Conservation (phyloP, 176 grass and related monocot genomes). For the Canna indica region DNA sequence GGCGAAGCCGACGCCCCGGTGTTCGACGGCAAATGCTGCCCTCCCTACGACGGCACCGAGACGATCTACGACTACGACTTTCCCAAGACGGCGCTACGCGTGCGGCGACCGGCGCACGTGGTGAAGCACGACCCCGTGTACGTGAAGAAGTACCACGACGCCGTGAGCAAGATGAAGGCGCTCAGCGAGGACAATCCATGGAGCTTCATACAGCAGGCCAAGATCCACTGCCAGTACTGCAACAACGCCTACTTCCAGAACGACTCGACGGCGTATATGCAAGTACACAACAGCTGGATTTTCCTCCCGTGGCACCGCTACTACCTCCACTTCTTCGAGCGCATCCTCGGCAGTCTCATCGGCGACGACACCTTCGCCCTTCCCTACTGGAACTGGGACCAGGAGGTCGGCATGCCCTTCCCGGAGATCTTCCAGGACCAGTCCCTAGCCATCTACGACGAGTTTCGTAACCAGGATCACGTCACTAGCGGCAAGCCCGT, state of each 20-base stretch:
- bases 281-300: too few relatives aligned
- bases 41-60: background rate
- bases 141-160: constrained; percentile 6
- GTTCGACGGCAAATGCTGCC: background rate
- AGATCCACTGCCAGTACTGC: too few relatives aligned
- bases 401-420: background rate
- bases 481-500: too few relatives aligned
- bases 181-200: background rate
- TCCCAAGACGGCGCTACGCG: constrained; percentile 1
- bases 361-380: constrained; percentile 6
- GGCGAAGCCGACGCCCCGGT: background rate
- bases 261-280: too few relatives aligned
- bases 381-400: too few relatives aligned
- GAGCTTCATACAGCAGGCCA: too few relatives aligned
- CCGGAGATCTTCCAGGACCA: background rate
- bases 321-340: constrained; percentile 18
- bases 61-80: constrained; percentile 7
- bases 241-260: too few relatives aligned
- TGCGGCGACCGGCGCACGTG: constrained; percentile 7
- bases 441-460: background rate
- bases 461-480: background rate
- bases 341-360: constrained; percentile 17
- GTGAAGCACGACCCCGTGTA: too few relatives aligned
- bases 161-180: background rate
- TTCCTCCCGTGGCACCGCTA: constrained; percentile 12